Evolutionary conservation across 139 green algal species (phyloP).

Genomic region (Picochlorum costavermella): DNA sequence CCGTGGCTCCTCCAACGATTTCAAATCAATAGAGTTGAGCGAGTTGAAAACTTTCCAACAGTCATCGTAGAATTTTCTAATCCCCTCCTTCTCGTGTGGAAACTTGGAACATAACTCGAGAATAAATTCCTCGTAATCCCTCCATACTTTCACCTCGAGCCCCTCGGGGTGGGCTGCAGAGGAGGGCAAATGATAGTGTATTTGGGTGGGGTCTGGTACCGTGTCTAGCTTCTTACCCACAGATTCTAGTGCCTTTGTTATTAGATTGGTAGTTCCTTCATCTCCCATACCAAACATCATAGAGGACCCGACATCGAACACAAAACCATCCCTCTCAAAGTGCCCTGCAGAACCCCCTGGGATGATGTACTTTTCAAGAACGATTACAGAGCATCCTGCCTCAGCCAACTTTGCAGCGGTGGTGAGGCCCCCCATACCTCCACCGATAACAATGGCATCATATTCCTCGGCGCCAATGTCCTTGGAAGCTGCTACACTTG

Average conservation of each 20-base stretch:
- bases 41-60: constrained; percentile 84
- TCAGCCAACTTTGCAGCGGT: constrained; percentile 70
- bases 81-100: constrained; percentile 76
- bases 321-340: constrained; percentile 86
- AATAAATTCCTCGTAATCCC: constrained; percentile 84
- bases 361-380: constrained; percentile 88
- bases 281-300: constrained; percentile 98
- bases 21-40: constrained; percentile 85
- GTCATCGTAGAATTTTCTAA: constrained; percentile 86
- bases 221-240: constrained; percentile 79
- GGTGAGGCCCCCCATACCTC: constrained; percentile 84
- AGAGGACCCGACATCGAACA: constrained; percentile 84
- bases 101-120: constrained; percentile 70
- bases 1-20: constrained; percentile 85
- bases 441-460: constrained; percentile 85
- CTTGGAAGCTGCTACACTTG: too few relatives aligned
- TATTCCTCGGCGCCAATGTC: constrained; percentile 37
- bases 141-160: constrained; percentile 73
- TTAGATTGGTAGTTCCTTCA: constrained; percentile 88
- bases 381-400: constrained; percentile 68
- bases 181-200: constrained; percentile 87
- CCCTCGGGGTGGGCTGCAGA: constrained; percentile 56
- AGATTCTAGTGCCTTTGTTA: constrained; percentile 75
- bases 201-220: constrained; percentile 82
- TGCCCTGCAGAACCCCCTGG: constrained; percentile 80